Percentiles rank a stretch among this genome's conserved stretches.
phyloP scores from a whole-genome alignment of 108 stramenopile genomes.

The Skeletonema marinoi region DNA sequence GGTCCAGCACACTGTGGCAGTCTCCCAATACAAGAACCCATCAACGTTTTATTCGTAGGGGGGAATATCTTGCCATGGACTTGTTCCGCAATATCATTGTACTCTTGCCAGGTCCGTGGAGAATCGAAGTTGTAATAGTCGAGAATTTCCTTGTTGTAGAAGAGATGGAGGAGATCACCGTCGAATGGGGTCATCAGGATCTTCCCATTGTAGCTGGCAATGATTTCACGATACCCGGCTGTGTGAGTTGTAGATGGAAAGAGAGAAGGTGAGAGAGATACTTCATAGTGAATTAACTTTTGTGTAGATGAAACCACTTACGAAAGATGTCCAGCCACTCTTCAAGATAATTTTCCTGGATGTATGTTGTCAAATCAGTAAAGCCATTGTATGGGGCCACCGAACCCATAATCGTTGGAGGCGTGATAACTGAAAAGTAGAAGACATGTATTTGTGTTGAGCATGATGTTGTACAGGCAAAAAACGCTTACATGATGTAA shows the following conservation, averaged over 20 bases:
- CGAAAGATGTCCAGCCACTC: conserved; percentile 35
- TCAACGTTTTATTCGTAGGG: background rate
- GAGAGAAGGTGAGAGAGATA: background rate
- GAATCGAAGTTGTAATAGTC: conserved; percentile 27
- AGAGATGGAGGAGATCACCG: conserved; percentile 43
- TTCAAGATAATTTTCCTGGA: background rate
- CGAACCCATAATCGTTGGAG: conserved; percentile 23
- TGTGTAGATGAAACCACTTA: background rate
- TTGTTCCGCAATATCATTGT: conserved; percentile 32
- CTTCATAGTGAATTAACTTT: too few species aligned
- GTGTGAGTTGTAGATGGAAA: background rate
- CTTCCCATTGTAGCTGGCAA: conserved; percentile 22
- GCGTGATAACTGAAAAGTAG: conserved; percentile 13
- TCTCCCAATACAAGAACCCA: conserved; percentile 3
- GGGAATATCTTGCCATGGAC: conserved; percentile 31
- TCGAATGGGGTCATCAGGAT: conserved; percentile 38
- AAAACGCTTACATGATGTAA: too few species aligned
- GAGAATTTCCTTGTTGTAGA: conserved; percentile 55
- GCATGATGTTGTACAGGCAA: background rate
- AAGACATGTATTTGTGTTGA: background rate
- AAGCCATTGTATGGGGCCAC: conserved; percentile 25
- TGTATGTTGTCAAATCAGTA: conserved; percentile 20
- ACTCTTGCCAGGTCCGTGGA: conserved; percentile 62
- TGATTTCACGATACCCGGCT: conserved; percentile 19
- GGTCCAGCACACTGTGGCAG: background rate